Percentiles rank a stretch among this genome's conserved stretches.
These are phyloP conservation scores for Dryas octopetala DNA, from an alignment of 306 rosid species.

Conservation along the genomic window DNA sequence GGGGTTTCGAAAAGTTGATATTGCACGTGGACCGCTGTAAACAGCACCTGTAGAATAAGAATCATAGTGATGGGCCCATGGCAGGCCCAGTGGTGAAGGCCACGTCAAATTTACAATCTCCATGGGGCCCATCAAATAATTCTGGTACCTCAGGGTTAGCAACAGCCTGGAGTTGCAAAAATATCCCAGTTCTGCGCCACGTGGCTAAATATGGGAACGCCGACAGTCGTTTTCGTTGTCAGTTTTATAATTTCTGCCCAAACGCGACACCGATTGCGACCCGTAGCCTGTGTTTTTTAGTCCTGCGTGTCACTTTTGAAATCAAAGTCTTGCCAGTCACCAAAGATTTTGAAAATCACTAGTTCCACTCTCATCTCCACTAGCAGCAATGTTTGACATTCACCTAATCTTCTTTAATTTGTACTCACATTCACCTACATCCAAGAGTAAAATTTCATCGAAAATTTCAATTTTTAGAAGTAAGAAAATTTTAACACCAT, in stretches of 20 bases:
- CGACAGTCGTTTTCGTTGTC: conserved; percentile 40
- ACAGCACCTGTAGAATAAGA: not conserved
- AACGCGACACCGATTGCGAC: conserved; percentile 26
- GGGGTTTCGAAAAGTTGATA: not conserved
- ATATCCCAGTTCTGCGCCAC: not conserved
- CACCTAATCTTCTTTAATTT: no score
- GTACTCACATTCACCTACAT: no score
- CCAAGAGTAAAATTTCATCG: no score
- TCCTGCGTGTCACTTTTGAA: not conserved
- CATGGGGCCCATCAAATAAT: not conserved
- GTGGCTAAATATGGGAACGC: conserved; percentile 26
- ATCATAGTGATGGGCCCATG: not conserved
- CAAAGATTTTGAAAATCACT: not conserved
- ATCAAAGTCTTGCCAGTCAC: not conserved
- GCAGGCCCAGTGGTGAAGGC: not conserved
- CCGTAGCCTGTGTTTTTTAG: not conserved
- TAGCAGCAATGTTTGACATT: no score
- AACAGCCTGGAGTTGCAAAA: conserved; percentile 10
- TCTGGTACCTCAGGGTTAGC: not conserved
- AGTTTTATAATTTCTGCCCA: not conserved
- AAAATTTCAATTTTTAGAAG: no score
- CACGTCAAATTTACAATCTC: not conserved
- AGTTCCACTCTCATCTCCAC: not conserved
- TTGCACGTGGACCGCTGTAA: not conserved
- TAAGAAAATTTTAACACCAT: no score